Evolutionary conservation across 2,329 filamentous ascomycete genomes (phyloP).

Genomic region (Trichoderma harzianum): DNA sequence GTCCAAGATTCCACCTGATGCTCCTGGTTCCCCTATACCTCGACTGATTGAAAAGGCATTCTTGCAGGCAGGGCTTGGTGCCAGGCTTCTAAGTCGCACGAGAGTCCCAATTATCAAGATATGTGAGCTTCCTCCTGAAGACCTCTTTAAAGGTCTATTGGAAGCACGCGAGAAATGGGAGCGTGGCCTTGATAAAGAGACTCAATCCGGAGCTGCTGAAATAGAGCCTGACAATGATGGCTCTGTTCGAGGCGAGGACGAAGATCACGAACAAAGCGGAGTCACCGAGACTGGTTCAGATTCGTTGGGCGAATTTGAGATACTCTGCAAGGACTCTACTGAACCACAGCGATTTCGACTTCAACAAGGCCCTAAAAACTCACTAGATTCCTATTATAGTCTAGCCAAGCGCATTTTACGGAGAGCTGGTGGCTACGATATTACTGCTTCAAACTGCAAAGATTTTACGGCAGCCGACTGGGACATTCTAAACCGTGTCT

Average conservation of each 20-base stretch:
- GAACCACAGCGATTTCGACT: conserved; percentile 32
- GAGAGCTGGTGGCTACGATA: conserved; percentile 48
- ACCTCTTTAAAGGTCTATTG: conserved; percentile 58
- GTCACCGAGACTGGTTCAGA: conserved; percentile 11
- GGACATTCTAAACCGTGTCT: conserved; percentile 49
- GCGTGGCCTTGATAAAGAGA: conserved; percentile 44
- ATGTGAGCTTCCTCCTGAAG: conserved; percentile 65
- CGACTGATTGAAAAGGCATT: conserved; percentile 72
- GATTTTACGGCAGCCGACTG: conserved; percentile 45
- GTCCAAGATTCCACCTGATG: conserved; percentile 52
- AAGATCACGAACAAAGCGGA: conserved; percentile 17
- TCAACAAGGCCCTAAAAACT: conserved; percentile 41
- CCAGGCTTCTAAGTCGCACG: conserved; percentile 72
- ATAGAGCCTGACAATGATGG: conserved; percentile 33
- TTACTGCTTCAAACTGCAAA: conserved; percentile 44
- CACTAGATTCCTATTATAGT: conserved; percentile 45
- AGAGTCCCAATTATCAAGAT: conserved; percentile 86
- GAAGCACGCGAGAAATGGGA: conserved; percentile 72
- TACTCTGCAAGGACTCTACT: conserved; percentile 20
- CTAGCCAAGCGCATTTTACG: conserved; percentile 49
- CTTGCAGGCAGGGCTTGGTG: conserved; percentile 68
- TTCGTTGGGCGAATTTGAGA: conserved; percentile 22
- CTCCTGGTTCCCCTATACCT: conserved; percentile 61
- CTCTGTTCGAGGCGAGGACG: conserved; percentile 21
- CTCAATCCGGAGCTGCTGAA: conserved; percentile 32